A percentile compares a stretch with the other conserved stretches of the same genome.
phyloP scores from a whole-genome alignment of 176 grass and related monocot genomes.

The Zea luxurians region DNA sequence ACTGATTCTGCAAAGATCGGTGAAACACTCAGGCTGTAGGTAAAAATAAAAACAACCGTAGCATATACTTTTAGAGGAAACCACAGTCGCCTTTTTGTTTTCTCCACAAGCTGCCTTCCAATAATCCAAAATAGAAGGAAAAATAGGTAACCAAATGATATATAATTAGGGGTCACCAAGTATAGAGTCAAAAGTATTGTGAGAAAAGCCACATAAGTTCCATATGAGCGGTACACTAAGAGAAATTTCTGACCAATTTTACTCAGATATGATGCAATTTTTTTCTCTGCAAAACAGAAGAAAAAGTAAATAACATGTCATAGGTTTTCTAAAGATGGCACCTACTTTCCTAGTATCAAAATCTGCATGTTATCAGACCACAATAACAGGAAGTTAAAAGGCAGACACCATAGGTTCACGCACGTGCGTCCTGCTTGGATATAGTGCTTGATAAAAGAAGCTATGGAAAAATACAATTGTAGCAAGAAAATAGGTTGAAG shows the following conservation, averaged over 20 bases:
- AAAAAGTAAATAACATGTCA: constrained; percentile 36
- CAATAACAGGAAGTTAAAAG: neutral
- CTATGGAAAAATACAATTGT: neutral
- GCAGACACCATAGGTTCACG: neutral
- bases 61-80: constrained; percentile 89
- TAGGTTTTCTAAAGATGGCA: constrained; percentile 7
- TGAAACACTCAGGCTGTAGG: constrained; percentile 77
- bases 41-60: constrained; percentile 75
- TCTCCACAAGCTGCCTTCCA: constrained; percentile 86
- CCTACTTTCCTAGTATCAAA: neutral
- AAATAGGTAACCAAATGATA: constrained; percentile 97
- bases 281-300: constrained; percentile 66
- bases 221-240: constrained; percentile 84
- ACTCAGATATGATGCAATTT: constrained; percentile 84
- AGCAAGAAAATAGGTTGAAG: neutral
- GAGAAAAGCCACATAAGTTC: constrained; percentile 93
- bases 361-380: neutral
- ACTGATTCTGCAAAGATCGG: constrained; percentile 60
- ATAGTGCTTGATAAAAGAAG: neutral
- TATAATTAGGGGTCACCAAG: constrained; percentile 94
- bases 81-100: constrained; percentile 84
- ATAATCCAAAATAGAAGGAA: constrained; percentile 99
- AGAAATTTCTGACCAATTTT: constrained; percentile 88
- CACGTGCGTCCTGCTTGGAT: neutral
- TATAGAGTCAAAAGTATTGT: constrained; percentile 95